phyloP scores from a whole-genome alignment of 2,329 filamentous ascomycete species.

The Aschersonia sp. region DNA sequence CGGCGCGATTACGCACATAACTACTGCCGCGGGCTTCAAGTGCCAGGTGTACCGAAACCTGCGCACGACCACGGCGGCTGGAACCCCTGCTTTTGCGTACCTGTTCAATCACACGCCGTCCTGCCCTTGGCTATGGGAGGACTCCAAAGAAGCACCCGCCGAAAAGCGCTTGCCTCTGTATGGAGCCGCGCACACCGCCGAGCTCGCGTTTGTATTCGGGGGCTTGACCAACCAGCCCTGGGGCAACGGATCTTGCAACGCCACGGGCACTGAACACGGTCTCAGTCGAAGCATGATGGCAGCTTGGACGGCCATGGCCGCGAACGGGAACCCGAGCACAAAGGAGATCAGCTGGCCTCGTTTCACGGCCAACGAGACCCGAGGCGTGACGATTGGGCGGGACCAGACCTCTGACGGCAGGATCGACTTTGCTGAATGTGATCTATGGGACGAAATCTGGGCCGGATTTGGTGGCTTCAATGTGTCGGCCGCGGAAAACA shows the following conservation, averaged over 20 bases:
- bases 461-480: conserved; percentile 4
- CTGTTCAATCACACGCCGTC: conserved; percentile 5
- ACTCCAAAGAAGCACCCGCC: neutral
- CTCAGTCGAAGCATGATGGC: conserved; percentile 3
- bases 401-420: neutral
- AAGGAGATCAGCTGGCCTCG: conserved; percentile 3
- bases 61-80: conserved; percentile 3
- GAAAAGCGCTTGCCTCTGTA: conserved; percentile 2
- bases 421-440: conserved; percentile 7
- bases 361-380: neutral
- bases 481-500: neutral
- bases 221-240: conserved; percentile 7
- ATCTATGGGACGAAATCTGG: conserved; percentile 9
- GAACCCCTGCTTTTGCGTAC: conserved; percentile 6
- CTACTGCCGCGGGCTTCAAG: conserved; percentile 3
- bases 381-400: neutral
- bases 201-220: conserved; percentile 8
- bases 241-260: conserved; percentile 6
- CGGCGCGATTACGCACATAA: conserved; percentile 6
- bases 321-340: conserved; percentile 3
- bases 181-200: conserved; percentile 6
- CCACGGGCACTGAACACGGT: conserved; percentile 2
- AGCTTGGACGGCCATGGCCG: conserved; percentile 8
- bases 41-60: conserved; percentile 5
- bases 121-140: conserved; percentile 6